These are phyloP conservation scores for Penicillium sp. DNA, from an alignment of 2,329 filamentous ascomycete species.

Conservation along the genomic window DNA sequence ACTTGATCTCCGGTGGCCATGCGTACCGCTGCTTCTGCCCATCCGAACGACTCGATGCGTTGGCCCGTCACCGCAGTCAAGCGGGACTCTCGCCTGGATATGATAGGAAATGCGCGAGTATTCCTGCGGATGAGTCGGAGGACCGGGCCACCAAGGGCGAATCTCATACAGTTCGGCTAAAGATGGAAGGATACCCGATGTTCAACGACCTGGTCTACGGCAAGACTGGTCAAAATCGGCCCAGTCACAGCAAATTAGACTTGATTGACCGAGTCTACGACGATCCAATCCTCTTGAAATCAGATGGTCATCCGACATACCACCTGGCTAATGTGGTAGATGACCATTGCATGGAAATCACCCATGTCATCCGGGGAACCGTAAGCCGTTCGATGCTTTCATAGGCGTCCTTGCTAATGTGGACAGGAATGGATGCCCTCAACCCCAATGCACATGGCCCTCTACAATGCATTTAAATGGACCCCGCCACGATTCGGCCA, in stretches of 20 bases:
- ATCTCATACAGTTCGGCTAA: slow-evolving; percentile 70
- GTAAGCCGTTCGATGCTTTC: slow-evolving; percentile 41
- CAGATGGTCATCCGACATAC: slow-evolving; percentile 88
- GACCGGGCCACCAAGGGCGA: slow-evolving; percentile 64
- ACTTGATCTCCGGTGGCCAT: slow-evolving; percentile 62
- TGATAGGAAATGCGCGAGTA: slow-evolving; percentile 65
- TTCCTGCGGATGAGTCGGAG: slow-evolving; percentile 62
- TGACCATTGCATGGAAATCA: slow-evolving; percentile 91
- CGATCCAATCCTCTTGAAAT: slow-evolving; percentile 86
- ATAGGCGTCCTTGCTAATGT: slow-evolving; percentile 2
- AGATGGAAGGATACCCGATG: slow-evolving; percentile 56
- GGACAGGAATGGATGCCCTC: slow-evolving; percentile 87
- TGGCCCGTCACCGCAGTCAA: slow-evolving; percentile 59
- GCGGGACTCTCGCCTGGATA: slow-evolving; percentile 57
- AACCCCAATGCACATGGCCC: slow-evolving; percentile 68
- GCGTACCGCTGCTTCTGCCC: slow-evolving; percentile 95
- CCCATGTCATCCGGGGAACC: slow-evolving; percentile 85
- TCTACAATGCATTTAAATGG: slow-evolving; percentile 78
- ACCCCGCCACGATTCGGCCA: slow-evolving; percentile 69
- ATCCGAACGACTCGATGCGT: slow-evolving; percentile 60
- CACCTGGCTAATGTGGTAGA: slow-evolving; percentile 97
- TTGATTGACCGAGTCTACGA: slow-evolving; percentile 54
- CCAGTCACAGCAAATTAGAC: slow-evolving; percentile 42
- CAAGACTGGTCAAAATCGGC: slow-evolving; percentile 48
- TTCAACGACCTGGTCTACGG: slow-evolving; percentile 80